Evolutionary conservation across 1,284 basidiomycete species (phyloP), one percentile per base, ranked within the genome.

Genomic region (Entoloma clypeatum): DNA sequence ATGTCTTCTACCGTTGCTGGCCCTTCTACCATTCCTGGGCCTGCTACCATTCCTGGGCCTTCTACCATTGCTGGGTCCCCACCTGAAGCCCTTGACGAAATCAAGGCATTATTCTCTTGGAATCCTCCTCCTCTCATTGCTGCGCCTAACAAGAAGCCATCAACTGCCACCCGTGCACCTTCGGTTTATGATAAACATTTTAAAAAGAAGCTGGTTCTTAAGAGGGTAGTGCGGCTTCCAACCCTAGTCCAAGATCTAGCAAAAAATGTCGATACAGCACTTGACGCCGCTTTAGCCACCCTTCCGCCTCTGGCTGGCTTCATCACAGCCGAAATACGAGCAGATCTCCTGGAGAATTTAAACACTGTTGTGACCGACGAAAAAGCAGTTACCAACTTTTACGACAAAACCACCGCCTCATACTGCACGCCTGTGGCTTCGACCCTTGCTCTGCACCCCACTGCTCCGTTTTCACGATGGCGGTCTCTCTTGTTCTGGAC

Each of bases 111-210:
- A n/a, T n/a, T n/a, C n/a, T 41, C 39, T 41, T 41, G 39, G 31
- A 41, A 41, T 24, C 39, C 30, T 25, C 39, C 39, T 41, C 39
- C 21, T 41, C 39, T 41, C 30, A 41, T 41, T 41, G 17, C 31
- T 17, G 9, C 13, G 7, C 3, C 30, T 34, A 18, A n/a, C 18
- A 35, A 13, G 31, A 35, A 35, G 21, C 16, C 31, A 14, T 23
- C 36, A 39, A 37, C 21, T 7, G 13, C 10, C 42, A 38, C 36
- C n/a, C 36, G 16, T 18, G 14, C 24, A 37, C 28, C 35, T 26
- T 14, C 28, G 31, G 42, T 46, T 38, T 44, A 39, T 40, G 36
- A 47, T 36, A 27, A 39, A 24, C 45, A 44, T 32, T 36, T 47
- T 37, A 34, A 35, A 25, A 7, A 27, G 26, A 16, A 40, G 9